Percentiles rank a stretch among this genome's conserved stretches.
Conservation (phyloP, 345 rosid species). For the Gossypium ekmanianum region DNA sequence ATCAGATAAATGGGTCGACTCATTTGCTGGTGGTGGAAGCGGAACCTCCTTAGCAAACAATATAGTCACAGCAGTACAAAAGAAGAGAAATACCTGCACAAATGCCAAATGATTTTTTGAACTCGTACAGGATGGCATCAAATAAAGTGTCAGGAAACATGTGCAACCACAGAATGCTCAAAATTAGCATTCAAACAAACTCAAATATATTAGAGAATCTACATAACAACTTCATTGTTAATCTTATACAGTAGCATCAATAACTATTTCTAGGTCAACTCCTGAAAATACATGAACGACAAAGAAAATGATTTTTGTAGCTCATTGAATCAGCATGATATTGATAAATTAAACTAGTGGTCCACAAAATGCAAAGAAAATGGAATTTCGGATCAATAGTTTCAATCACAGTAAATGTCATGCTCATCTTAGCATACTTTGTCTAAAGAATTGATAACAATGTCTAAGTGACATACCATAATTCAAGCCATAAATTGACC, state of each 20-base stretch:
- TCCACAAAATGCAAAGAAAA: constrained; percentile 2
- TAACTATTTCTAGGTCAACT: neutral
- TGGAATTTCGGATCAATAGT: neutral
- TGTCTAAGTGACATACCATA: neutral
- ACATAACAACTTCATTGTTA: neutral
- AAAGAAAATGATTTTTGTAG: neutral
- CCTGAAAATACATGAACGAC: neutral
- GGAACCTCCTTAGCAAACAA: constrained; percentile 90
- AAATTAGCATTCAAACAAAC: constrained; percentile 11
- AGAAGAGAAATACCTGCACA: constrained; percentile 74
- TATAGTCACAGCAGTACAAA: constrained; percentile 82
- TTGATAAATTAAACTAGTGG: neutral
- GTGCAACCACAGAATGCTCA: neutral
- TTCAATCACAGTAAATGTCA: constrained; percentile 1
- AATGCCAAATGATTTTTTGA: constrained; percentile 1
- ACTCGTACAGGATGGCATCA: neutral
- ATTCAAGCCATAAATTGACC: constrained; percentile 1
- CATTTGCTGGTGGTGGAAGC: constrained; percentile 34
- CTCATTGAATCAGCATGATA: neutral
- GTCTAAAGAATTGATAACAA: neutral
- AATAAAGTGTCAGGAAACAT: neutral
- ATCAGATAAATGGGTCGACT: constrained; percentile 46
- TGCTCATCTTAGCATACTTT: neutral
- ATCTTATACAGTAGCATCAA: neutral
- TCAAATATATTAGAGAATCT: neutral